Evolutionary conservation across 208 protist species (phyloP), one percentile per base, ranked within the genome.

Genomic region (Acanthamoeba rhysodes): DNA sequence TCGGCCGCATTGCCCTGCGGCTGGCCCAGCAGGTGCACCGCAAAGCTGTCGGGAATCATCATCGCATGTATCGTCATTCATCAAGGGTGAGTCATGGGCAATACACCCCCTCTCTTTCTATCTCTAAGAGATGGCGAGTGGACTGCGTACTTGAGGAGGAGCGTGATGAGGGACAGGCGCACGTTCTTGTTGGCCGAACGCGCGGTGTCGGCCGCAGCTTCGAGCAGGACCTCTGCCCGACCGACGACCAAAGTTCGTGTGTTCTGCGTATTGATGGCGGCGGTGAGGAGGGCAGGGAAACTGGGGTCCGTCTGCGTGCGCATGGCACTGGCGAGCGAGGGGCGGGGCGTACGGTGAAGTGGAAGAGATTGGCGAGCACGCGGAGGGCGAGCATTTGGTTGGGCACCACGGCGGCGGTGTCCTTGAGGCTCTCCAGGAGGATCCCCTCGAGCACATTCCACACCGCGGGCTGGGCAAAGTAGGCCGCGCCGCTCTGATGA

Each of bases 381-480:
- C 72, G 72, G 72, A 80, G 72, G 32, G 72, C 72, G 72, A 80
- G 72, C 72, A 80, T 80, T n/a, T 80, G 72, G 72, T 80, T 80
- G 29, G 72, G 32, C 41, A 80, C 72, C 22, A 48, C n/a, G n/a
- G n/a, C 10, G 72, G 34, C n/a, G 22, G 72, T 27, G 41, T 80
- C 72, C 41, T 45, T 37, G 20, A 80, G 72, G 41, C 72, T 80
- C 72, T 80, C 72, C 34, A 80, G 29, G 22, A 80, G 72, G 18
- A 80, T 5, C 32, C 9, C 34, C 41, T 80, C 72, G 2, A 80
- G 32, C 32, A 50, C 72, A 12, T 34, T 45, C 72, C 72, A 80
- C 41, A 80, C 72, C 16, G 8, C 72, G 16, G 72, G 72, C 72
- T 48, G 72, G 32, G 72, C 72, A 37, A 80, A 48, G 72, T 50